These are phyloP conservation scores for Posidonia oceanica DNA, from an alignment of 116 monocot genomes.

Conservation along the genomic window DNA sequence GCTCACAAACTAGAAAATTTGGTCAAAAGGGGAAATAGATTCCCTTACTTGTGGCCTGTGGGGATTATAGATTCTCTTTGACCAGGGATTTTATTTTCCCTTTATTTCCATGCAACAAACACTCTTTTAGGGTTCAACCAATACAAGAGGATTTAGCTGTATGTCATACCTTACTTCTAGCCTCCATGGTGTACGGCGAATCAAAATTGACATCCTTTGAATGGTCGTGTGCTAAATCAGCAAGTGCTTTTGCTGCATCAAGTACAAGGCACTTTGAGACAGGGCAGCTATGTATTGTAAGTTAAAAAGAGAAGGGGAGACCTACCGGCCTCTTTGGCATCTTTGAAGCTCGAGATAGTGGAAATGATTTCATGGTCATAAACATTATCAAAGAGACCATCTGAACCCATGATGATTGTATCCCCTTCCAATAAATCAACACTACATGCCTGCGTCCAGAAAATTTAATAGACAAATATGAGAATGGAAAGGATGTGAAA, in stretches of 20 bases:
- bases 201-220: constrained; percentile 65
- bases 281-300: not conserved
- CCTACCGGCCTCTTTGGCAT: constrained; percentile 49
- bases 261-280: not conserved
- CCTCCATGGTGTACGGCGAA: constrained; percentile 72
- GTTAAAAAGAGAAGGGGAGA: constrained; percentile 6
- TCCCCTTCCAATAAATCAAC: constrained; percentile 60
- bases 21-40: no score
- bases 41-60: no score
- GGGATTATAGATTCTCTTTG: no score
- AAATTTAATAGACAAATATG: not conserved
- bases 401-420: constrained; percentile 69
- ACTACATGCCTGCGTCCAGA: constrained; percentile 42
- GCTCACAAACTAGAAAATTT: no score
- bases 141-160: not conserved
- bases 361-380: constrained; percentile 74
- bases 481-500: not conserved
- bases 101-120: no score
- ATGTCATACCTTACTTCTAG: constrained; percentile 54
- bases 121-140: no score
- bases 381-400: constrained; percentile 92
- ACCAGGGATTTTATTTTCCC: no score
- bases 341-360: constrained; percentile 28
- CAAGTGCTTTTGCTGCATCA: constrained; percentile 66
- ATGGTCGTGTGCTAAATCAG: constrained; percentile 59